Base-by-base conservation (phyloP, 2,329 filamentous ascomycete species). In the Diaporthe caulivora region DNA sequence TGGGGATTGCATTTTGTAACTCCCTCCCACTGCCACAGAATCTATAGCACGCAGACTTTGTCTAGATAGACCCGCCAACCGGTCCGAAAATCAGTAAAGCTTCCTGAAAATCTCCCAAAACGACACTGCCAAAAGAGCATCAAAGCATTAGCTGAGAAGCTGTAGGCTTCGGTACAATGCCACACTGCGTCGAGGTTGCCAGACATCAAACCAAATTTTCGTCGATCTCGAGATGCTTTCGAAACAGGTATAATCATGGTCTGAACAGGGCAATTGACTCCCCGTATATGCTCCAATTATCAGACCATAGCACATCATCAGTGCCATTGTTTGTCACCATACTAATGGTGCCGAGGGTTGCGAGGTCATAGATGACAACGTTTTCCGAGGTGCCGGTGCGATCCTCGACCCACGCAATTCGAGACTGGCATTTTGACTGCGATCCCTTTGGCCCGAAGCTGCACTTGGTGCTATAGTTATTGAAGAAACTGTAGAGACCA, bases 401-500 rank as follows among this genome's bases (percentile, higher is more conserved):
- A 21, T 70, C 71, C 26, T 75, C 76, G 10, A 79, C 70, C 72
- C 70, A 78, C 24, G 85, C 77, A 62, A 87, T 85, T 42, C 84
- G 82, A 40, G 84, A 82, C 78, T 88, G 87, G 77, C 87, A 88
- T 55, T 82, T 81, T 40, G 83, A 81, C 6, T 79, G 83, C 15
- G 81, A 80, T 7, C 79, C 81, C 5, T 71, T 64, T 4, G 74
- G 74, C 37, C 80, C 79, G 44, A 82, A 81, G 53, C 84, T 85
- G 77, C 87, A 88, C 2, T 79, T 77, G 15, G 85, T 86, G 69
- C 83, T 86, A 81, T 92, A 92, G 80, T 92, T 91, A 80, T 90
- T 87, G 82, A 92, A 93, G 85, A 92, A 93, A 21, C 87, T 90
- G 83, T 94, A 94, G 18, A 93, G 77, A 0, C 92, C 92, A 0